Evolutionary conservation across 192 early-diverging fungal genomes (phyloP), one percentile per base, ranked within the genome.

Genomic region (Dissophora ornata): DNA sequence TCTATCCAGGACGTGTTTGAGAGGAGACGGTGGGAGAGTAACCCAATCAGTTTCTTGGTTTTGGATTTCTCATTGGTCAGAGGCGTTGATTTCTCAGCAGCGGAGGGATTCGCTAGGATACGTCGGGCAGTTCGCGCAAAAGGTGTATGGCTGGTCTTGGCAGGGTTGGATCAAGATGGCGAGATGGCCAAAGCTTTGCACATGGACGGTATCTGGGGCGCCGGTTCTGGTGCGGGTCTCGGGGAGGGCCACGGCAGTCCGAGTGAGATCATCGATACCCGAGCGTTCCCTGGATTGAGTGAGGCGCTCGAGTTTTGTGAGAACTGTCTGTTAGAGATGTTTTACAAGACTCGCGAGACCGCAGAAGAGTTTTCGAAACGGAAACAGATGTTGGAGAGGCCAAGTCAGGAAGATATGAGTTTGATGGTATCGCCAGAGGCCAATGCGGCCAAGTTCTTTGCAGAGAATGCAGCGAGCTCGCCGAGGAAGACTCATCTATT

Each of bases 301-400:
- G 90, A 93, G 59, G 90, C 95, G 6, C 84, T 98, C 25, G 96
- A 98, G 79, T 96, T 90, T 87, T 96, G 94, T 67, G 96, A 98
- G 77, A 98, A 98, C 79, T 81, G 86, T 34, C 60, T 98, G n/a
- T 81, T 98, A 50, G 83, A 87, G 62, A 89, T 85, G 33, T 96
- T 91, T 74, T 95, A 91, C 68, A 48, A 78, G 46, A 86, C 86
- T 40, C 83, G 81, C 47, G 82, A 79, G 2, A 57, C 65, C 25
- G 57, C 67, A 47, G 3, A 49, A 69, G 48, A 28, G 67, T 29
- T 49, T 59, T 38, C 36, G 13, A 38, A 13, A 38, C n/a, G 36
- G 36, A 38, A 38, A 38, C 36, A 13, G 36, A 13, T 13, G 36
- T 13, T 60, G 21, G 67, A 69, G 49, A 41, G 40, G 9, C 56